phyloP scores from a whole-genome alignment of 176 grass and related monocot genomes.

The maize (Zea mays) region Zm-B73-REFERENCE-NAM-5.0 NC_050100.1:10142501-10143000 shows the following conservation, averaged over 20 bases:
- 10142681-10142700: neutral
- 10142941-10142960: constrained; percentile 98
- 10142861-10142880: constrained; percentile 6
- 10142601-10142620: constrained; percentile 64
- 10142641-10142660: neutral
- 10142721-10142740: neutral
- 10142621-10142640: constrained; percentile 22
- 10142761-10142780: constrained; percentile 86
- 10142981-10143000: constrained; percentile 91
- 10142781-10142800: constrained; percentile 86
- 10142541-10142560: constrained; percentile 84
- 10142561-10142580: constrained; percentile 96
- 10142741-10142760: constrained; percentile 69
- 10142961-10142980: constrained; percentile 91
- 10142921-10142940: constrained; percentile 78
- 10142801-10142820: constrained; percentile 70
- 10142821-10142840: neutral
- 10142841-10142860: constrained; percentile 21
- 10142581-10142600: constrained; percentile 93
- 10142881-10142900: constrained; percentile 89
- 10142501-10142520: neutral
- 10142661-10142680: neutral
- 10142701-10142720: neutral
- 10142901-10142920: constrained; percentile 87
- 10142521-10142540: constrained; percentile 56